These are phyloP conservation scores for Claviceps pazoutovae DNA, from an alignment of 2,329 filamentous ascomycete genomes.

Conservation along the genomic window DNA sequence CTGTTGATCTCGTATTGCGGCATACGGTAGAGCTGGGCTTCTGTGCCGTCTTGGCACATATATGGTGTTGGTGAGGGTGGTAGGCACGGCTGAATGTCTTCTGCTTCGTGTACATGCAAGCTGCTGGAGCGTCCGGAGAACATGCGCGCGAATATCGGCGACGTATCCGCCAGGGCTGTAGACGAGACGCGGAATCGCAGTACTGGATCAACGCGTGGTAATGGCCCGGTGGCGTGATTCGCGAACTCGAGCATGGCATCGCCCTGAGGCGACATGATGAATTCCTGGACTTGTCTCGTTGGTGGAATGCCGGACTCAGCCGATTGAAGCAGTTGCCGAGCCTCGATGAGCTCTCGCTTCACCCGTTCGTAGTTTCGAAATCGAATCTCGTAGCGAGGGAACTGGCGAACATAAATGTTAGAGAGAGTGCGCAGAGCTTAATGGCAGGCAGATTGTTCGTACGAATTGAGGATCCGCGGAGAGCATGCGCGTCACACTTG, in stretches of 20 bases:
- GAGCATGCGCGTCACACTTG: slow-evolving; percentile 27
- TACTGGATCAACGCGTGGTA: slow-evolving; percentile 21
- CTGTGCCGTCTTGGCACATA: slow-evolving; percentile 27
- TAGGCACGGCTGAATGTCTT: slow-evolving; percentile 21
- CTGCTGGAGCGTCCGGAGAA: slow-evolving; percentile 22
- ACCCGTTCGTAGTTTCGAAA: slow-evolving; percentile 33
- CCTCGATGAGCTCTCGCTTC: slow-evolving; percentile 25
- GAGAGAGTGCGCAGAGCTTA: background rate
- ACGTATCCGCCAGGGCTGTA: slow-evolving; percentile 34
- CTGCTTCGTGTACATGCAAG: slow-evolving; percentile 21
- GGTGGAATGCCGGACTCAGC: slow-evolving; percentile 27
- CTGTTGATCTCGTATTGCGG: slow-evolving; percentile 34
- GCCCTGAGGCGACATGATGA: slow-evolving; percentile 28
- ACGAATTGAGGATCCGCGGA: slow-evolving; percentile 31
- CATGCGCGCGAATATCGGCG: slow-evolving; percentile 36
- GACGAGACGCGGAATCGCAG: slow-evolving; percentile 38
- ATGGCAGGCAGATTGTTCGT: slow-evolving; percentile 6
- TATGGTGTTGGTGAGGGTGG: slow-evolving; percentile 23
- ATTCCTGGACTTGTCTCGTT: slow-evolving; percentile 26
- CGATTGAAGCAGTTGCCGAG: slow-evolving; percentile 26
- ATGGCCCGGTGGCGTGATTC: slow-evolving; percentile 23
- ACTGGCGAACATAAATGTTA: slow-evolving; percentile 12
- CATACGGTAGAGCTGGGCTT: slow-evolving; percentile 36
- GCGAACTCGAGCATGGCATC: slow-evolving; percentile 39
- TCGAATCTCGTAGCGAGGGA: slow-evolving; percentile 31